Evolutionary conservation across 73 alveolate species (phyloP), one percentile per base, ranked within the genome.

Genomic region (Blepharisma stoltei): DNA sequence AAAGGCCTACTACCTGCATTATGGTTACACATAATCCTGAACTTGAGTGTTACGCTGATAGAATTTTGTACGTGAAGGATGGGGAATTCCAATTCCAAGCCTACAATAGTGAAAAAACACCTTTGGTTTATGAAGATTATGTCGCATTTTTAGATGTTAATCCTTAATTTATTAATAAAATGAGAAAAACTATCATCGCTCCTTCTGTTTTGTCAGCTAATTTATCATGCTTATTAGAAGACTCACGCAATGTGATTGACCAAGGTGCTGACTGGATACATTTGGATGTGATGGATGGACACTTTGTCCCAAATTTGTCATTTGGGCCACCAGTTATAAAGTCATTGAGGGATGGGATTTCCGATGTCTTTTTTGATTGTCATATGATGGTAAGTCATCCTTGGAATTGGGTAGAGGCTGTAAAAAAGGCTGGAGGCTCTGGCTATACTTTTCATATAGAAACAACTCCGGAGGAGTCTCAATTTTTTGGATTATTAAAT

Each of bases 1-100:
- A 32, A 32, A 91, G 87, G 67, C 85, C 86, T 54, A 88, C 97
- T 37, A 94, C 98, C 37, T 86, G 90, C 83, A 89, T 92, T 47
- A 92, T 92, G 98, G 98, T 96, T 11, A 96, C 98, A 11, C 99
- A 96, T 78, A 94, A 96, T 83, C 98, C 99, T 47, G 98, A 96
- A 55, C 78, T 96, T 23, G 99, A 96, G 80, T 96, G 99, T 76
- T 92, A 96, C 85, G 99, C 99, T 25, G 97, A 96, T 84, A 87
- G 99, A 66, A 92, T 96, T 69, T 54, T 96, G 37, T 96, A 96
- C 82, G 97, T 96, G 37, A 90, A 89, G 76, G 99, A 94, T 90
- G 99, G 98, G 1, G 53, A 65, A 54, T 43, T 86, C 8, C 69
- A 37, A 25, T 44, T 70, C 43, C 77, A 86, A 78, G 89, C 71